A percentile compares a stretch with the other conserved stretches of the same genome.
phyloP scores from a whole-genome alignment of 495 filamentous ascomycete genomes.

The Xylaria venustula region DNA sequence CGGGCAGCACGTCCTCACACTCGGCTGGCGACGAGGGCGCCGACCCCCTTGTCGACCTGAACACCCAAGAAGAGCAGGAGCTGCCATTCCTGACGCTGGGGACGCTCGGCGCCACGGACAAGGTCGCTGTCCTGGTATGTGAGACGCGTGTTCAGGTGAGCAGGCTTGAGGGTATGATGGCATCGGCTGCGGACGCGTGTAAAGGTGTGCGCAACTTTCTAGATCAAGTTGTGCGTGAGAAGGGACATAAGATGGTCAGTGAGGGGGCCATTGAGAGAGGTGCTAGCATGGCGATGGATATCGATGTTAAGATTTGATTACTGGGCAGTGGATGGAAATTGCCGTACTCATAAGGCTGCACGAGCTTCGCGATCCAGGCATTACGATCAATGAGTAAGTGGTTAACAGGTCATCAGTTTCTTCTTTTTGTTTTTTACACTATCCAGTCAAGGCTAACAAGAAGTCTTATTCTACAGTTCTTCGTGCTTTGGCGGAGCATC shows the following conservation, averaged over 20 bases:
- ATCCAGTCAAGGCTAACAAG: slow-evolving; percentile 11
- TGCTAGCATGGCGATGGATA: slow-evolving; percentile 42
- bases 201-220: slow-evolving; percentile 77
- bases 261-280: slow-evolving; percentile 52
- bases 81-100: slow-evolving; percentile 85
- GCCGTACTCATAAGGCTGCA: background rate
- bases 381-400: background rate
- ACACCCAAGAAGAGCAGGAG: slow-evolving; percentile 82
- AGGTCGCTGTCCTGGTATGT: slow-evolving; percentile 75
- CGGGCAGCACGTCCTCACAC: slow-evolving; percentile 70
- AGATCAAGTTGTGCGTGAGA: slow-evolving; percentile 65
- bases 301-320: slow-evolving; percentile 28
- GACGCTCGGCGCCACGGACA: slow-evolving; percentile 69
- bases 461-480: slow-evolving; percentile 37
- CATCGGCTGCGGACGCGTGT: slow-evolving; percentile 88
- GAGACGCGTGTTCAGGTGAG: slow-evolving; percentile 77
- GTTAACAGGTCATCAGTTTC: background rate
- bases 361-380: background rate
- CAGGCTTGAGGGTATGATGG: slow-evolving; percentile 85
- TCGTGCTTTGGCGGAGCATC: slow-evolving; percentile 37
- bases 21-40: slow-evolving; percentile 63
- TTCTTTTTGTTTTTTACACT: slow-evolving; percentile 10
- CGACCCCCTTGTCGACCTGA: slow-evolving; percentile 87
- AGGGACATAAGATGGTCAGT: slow-evolving; percentile 63
- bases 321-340: slow-evolving; percentile 1